Evolutionary conservation across 1,139 yeast genomes (phyloP).

Genomic region (Starmera stellimalicola): DNA sequence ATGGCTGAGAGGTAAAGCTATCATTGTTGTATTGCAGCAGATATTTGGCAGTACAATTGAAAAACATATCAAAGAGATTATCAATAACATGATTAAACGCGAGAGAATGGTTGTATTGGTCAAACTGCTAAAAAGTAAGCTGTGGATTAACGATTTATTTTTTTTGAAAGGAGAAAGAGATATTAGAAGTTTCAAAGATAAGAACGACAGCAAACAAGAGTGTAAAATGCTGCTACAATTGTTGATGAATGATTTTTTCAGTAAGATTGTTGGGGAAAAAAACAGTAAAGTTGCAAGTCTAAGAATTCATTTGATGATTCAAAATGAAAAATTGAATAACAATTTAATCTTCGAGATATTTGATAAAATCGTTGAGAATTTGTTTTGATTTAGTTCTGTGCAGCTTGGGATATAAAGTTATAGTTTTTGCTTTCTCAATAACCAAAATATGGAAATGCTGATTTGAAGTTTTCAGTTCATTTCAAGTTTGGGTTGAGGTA

Average conservation of each 20-base stretch:
- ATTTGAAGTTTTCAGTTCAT: background rate
- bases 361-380: constrained; percentile 35
- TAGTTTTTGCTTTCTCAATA: no score
- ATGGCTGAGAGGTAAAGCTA: constrained; percentile 83
- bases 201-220: constrained; percentile 43
- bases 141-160: constrained; percentile 63
- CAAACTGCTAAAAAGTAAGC: constrained; percentile 29
- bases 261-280: constrained; percentile 65
- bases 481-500: background rate
- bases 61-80: constrained; percentile 48
- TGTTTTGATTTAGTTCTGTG: no score
- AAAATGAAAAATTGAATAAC: constrained; percentile 61
- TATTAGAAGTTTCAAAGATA: constrained; percentile 41
- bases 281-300: constrained; percentile 57
- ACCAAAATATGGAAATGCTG: background rate
- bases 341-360: constrained; percentile 52
- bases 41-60: constrained; percentile 85
- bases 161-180: constrained; percentile 1
- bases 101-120: constrained; percentile 40
- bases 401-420: no score
- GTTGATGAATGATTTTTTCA: constrained; percentile 54
- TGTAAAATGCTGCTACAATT: constrained; percentile 48
- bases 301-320: constrained; percentile 56
- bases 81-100: constrained; percentile 36
- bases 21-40: constrained; percentile 75